Evolutionary conservation across 2,329 filamentous ascomycete genomes (phyloP), one percentile per base, ranked within the genome.

Genomic region (Sphaerulina populicola): DNA sequence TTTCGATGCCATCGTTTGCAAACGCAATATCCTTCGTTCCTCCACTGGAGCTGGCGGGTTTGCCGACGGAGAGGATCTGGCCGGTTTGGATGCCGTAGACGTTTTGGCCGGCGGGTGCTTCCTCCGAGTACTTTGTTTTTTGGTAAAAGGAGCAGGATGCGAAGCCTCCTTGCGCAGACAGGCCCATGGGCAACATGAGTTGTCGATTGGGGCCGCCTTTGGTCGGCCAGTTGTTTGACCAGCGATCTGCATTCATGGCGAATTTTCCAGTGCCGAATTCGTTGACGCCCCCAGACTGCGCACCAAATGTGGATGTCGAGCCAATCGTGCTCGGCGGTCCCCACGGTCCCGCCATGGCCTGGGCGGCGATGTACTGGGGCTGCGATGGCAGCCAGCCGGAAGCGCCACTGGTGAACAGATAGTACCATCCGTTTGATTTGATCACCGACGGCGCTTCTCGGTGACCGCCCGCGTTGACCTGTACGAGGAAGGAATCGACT

Each of bases 331-430:
- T 37, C 1, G 58, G 48, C n/a, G 36, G 39, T 10, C 55, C 49
- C 58, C 53, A 60, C 1, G 51, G 57, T 14, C 44, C 54, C 2
- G 47, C 53, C 53, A 57, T 57, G 15, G 39, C 23, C 11, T 47
- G 43, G 3, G 56, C 53, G 4, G 50, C 37, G 11, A 57, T 56
- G 51, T 53, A 51, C 40, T 57, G 53, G 4, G 56, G 56, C 23
- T 47, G 40, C 1, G 57, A 59, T 3, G 58, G 58, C 14, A 57
- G 56, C 58, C 57, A 60, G 8, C 58, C 58, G 1, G 58, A 42
- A 6, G 58, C 58, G 7, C 54, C 39, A 1, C 51, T 56, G 2
- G 57, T 59, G 47, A 58, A 60, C 14, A 60, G 52, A 33, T 60
- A 60, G 36, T 53, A 60, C 27, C 38, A 47, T 2, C 47, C 50